Base-by-base conservation (phyloP, 805 yeast species). In the Suhomyces tanzawaensis region DNA sequence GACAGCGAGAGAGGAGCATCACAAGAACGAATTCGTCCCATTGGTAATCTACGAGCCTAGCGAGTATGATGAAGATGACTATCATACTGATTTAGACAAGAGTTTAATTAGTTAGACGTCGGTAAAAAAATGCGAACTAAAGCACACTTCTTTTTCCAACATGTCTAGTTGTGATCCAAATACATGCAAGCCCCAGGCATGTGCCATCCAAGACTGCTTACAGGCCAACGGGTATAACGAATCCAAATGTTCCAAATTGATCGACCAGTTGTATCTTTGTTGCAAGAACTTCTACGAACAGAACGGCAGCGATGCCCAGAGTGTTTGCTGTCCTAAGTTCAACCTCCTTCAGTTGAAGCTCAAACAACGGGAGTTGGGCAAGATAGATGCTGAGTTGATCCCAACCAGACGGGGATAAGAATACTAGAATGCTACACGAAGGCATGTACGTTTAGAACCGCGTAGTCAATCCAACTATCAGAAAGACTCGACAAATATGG, bases 181-280 rank as follows among this genome's bases (percentile, higher is more conserved):
- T 29, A 27, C 84, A 2, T 87, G 95, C 60, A 85, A 85, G 53
- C 72, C 84, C 4, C 73, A 82, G 46, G 95, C 95, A 2, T 87
- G 95, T 63, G 81, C 79, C 3, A 87, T 87, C 27, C 95, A 86
- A 58, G 84, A 82, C 48, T 89, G 97, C 53, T 63, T 89, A 7
- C 73, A 75, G 36, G 54, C 62, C 18, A 72, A 73, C 47, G 72
- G 76, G 27, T 89, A 79, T 61, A 72, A 85, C 57, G 96, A 90
- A 55, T 57, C 85, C 5, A 80, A 76, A 49, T 89, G 97, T 56
- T 74, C 86, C 7, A 68, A 71, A 41, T 62, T 73, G 8, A 87
- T 90, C 23, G 89, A 83, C 53, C 66, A 72, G 33, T 62, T 89
- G 18, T 90, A 89, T 60, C 71, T 67, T 8, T 89, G 97, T 57